Conservation (phyloP, 1,284 basidiomycete genomes). For the Chondrostereum purpureum region DNA sequence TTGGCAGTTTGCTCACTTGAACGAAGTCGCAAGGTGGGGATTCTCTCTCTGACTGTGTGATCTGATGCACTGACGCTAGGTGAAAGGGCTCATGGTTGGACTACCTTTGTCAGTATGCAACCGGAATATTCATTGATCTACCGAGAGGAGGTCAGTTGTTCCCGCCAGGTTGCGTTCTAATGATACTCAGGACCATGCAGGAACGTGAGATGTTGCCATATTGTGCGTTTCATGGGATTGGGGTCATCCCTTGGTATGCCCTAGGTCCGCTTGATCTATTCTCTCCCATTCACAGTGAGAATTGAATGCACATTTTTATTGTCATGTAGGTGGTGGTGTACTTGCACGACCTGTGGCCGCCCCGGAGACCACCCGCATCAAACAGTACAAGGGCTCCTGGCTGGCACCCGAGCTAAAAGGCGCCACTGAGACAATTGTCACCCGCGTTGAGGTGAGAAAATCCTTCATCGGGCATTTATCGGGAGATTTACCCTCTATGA, state of each 20-base stretch:
- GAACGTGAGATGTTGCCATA: no score
- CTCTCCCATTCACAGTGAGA: no score
- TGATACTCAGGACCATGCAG: no score
- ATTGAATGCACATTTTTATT: slow-evolving; percentile 25
- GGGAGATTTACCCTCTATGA: no score
- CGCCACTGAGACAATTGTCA: neutral
- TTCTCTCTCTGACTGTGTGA: no score
- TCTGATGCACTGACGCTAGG: no score
- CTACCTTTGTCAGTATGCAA: slow-evolving; percentile 23
- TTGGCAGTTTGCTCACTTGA: slow-evolving; percentile 26
- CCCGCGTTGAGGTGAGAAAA: no score
- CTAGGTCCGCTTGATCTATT: no score
- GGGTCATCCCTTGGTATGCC: no score
- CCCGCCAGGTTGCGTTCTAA: neutral
- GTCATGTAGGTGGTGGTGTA: slow-evolving; percentile 25
- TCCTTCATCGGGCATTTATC: no score
- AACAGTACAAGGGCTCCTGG: neutral
- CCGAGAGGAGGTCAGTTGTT: slow-evolving; percentile 24
- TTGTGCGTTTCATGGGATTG: no score
- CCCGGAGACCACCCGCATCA: neutral
- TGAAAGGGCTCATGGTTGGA: slow-evolving; percentile 20
- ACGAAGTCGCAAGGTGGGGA: slow-evolving; percentile 10
- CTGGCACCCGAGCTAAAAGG: neutral
- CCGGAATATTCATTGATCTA: slow-evolving; percentile 25
- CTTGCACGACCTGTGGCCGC: neutral